These are phyloP conservation scores for Astraeus odoratus DNA, from an alignment of 768 basidiomycete species.

Conservation along the genomic window DNA sequence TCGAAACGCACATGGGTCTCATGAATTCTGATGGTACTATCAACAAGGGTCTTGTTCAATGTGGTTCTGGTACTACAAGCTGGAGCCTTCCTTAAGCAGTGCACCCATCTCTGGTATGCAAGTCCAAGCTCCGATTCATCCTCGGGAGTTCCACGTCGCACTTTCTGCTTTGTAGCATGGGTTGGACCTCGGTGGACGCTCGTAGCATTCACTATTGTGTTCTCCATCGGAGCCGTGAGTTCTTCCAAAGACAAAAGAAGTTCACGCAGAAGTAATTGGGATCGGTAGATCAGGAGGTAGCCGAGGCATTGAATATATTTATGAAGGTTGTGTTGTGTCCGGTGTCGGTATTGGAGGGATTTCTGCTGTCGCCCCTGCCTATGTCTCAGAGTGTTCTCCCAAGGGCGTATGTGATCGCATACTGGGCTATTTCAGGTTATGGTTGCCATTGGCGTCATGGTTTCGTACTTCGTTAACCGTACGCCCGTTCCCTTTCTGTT, in stretches of 20 bases:
- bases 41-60: conserved; percentile 60
- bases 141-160: neutral
- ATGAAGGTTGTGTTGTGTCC: conserved; percentile 42
- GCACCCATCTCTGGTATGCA: conserved; percentile 60
- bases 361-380: conserved; percentile 42
- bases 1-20: neutral
- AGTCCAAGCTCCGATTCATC: neutral
- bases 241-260: neutral
- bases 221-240: conserved; percentile 62
- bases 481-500: neutral
- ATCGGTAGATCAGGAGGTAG: conserved; percentile 42
- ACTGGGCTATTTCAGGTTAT: conserved; percentile 36
- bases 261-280: no score
- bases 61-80: conserved; percentile 85
- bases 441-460: conserved; percentile 28
- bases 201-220: conserved; percentile 53
- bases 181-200: conserved; percentile 65
- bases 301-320: conserved; percentile 54
- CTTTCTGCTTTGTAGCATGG: conserved; percentile 32
- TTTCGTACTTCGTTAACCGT: conserved; percentile 6
- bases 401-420: conserved; percentile 41
- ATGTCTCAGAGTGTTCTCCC: conserved; percentile 46
- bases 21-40: conserved; percentile 29
- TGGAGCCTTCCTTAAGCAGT: conserved; percentile 79
- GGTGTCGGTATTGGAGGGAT: conserved; percentile 57